phyloP scores from a whole-genome alignment of 176 grass and related monocot genomes.

The Elaeis guineensis region DNA sequence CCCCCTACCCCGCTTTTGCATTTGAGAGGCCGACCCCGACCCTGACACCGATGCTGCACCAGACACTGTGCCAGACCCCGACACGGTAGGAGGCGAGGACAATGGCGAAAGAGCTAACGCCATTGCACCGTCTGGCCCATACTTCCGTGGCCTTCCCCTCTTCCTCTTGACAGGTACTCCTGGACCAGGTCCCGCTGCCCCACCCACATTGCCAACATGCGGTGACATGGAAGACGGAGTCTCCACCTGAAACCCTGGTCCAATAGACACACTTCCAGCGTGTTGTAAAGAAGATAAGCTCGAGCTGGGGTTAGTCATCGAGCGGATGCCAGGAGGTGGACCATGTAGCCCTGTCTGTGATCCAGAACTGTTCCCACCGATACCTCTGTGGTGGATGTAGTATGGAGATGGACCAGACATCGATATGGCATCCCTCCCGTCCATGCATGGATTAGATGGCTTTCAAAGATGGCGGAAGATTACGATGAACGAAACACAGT shows the following conservation, averaged over 20 bases:
- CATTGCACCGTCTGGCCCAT: conserved; percentile 55
- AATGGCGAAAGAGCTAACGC: conserved; percentile 41
- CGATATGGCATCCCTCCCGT: conserved; percentile 64
- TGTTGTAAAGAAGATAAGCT: conserved; percentile 27
- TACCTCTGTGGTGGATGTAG: conserved; percentile 33
- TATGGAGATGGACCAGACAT: conserved; percentile 51
- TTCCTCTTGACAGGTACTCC: conserved; percentile 57
- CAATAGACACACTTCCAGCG: conserved; percentile 27
- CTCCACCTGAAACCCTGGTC: conserved; percentile 34
- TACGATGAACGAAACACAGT: too few species aligned
- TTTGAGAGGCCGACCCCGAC: conserved; percentile 33
- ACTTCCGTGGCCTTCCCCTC: conserved; percentile 75
- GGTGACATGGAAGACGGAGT: conserved; percentile 18
- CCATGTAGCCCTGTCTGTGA: conserved; percentile 44
- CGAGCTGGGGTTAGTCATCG: conserved; percentile 56
- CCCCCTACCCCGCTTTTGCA: conserved; percentile 68
- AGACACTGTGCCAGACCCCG: conserved; percentile 27
- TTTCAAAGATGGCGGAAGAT: too few species aligned
- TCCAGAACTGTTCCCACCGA: conserved; percentile 18
- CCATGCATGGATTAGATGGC: conserved; percentile 60
- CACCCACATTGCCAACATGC: conserved; percentile 5
- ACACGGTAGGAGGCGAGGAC: conserved; percentile 16
- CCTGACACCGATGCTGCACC: too few species aligned
- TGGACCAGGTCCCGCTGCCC: conserved; percentile 17
- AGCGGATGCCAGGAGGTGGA: conserved; percentile 45